Evolutionary conservation across 73 alveolate genomes (phyloP).

Genomic region (Paramecium sonneborni): DNA sequence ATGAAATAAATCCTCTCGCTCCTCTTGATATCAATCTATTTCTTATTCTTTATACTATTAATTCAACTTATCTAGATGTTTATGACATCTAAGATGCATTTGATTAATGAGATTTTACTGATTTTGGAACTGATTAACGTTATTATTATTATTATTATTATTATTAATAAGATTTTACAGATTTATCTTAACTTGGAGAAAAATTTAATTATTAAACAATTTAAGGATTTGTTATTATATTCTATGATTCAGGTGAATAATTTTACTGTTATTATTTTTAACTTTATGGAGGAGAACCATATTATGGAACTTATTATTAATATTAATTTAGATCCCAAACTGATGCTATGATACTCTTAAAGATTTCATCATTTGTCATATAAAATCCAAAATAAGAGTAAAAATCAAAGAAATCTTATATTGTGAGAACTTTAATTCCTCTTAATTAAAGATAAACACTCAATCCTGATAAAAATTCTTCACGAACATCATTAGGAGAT

Average conservation of each 20-base stretch:
- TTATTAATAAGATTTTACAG: background rate
- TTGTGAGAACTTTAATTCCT: background rate
- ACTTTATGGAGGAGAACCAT: background rate
- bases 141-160: background rate
- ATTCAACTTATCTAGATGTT: constrained; percentile 55
- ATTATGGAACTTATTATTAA: background rate
- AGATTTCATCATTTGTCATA: background rate
- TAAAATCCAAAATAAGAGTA: constrained; percentile 14
- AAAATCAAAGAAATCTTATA: constrained; percentile 1
- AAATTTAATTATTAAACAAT: background rate
- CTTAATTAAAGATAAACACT: background rate
- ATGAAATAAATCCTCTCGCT: constrained; percentile 90
- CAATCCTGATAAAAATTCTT: constrained; percentile 8
- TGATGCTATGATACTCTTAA: background rate
- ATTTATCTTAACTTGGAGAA: background rate
- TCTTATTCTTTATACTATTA: constrained; percentile 76
- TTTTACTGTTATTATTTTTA: background rate
- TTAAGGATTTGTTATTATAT: background rate
- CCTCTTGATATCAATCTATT: constrained; percentile 83
- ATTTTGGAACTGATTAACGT: constrained; percentile 14
- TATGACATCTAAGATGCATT: background rate
- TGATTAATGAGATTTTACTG: constrained; percentile 1
- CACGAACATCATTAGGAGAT: constrained; percentile 46
- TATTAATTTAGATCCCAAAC: background rate
- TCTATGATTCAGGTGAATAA: background rate